Evolutionary conservation across 2,329 filamentous ascomycete species (phyloP).

Genomic region (Rutstroemia sydowiana): DNA sequence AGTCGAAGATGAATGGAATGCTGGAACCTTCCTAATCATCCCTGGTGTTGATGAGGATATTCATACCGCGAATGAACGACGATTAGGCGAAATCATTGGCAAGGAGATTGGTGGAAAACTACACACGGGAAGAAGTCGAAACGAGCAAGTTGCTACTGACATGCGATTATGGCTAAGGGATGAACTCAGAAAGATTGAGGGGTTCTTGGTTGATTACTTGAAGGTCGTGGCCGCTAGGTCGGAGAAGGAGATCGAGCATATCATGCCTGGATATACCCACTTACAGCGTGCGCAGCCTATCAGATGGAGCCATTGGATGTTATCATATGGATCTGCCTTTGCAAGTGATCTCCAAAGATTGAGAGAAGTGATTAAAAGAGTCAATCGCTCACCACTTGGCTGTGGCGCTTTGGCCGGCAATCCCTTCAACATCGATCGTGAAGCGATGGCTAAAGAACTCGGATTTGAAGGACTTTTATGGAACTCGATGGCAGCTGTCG

Average conservation of each 20-base stretch:
- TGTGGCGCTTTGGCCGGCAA: conserved; percentile 66
- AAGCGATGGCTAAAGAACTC: conserved; percentile 70
- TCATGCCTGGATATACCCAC: conserved; percentile 86
- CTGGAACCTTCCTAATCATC: conserved; percentile 42
- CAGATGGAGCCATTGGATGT: conserved; percentile 74
- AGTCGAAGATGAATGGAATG: conserved; percentile 47
- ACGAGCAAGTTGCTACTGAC: conserved; percentile 85
- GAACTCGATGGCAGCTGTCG: conserved; percentile 69
- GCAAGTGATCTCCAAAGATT: conserved; percentile 69
- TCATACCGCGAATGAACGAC: conserved; percentile 64
- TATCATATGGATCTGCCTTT: conserved; percentile 68
- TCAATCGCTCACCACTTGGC: conserved; percentile 50
- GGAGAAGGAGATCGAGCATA: conserved; percentile 63
- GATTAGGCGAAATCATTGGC: conserved; percentile 76
- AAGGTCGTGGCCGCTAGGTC: conserved; percentile 61
- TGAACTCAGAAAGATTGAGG: conserved; percentile 62
- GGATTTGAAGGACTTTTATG: conserved; percentile 68
- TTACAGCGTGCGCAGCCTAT: conserved; percentile 75
- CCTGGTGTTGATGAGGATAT: conserved; percentile 51
- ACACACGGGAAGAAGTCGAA: conserved; percentile 79
- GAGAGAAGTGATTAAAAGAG: conserved; percentile 62
- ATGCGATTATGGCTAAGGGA: conserved; percentile 86
- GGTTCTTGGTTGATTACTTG: conserved; percentile 60
- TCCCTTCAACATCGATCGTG: conserved; percentile 73
- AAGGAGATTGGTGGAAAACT: conserved; percentile 81